A percentile compares a stretch with the other conserved stretches of the same genome.
Conservation (phyloP, 805 yeast species). For the Metschnikowia borealis region DNA sequence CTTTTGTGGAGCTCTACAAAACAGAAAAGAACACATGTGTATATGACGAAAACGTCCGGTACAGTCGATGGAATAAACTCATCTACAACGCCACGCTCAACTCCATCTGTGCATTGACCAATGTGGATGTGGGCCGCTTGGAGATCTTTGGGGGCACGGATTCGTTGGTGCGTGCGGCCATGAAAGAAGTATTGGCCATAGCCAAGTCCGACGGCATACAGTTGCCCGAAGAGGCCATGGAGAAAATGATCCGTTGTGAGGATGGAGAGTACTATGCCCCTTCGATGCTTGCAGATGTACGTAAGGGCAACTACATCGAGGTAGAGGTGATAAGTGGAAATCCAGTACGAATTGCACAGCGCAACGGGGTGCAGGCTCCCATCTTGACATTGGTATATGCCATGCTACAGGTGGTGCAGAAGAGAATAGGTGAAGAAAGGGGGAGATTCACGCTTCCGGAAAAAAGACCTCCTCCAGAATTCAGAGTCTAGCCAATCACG, state of each 20-base stretch:
- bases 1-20: slow-evolving; percentile 44
- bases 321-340: slow-evolving; percentile 39
- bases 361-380: slow-evolving; percentile 31
- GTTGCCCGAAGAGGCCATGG: slow-evolving; percentile 18
- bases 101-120: slow-evolving; percentile 56
- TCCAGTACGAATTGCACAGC: slow-evolving; percentile 36
- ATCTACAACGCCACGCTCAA: slow-evolving; percentile 68
- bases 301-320: slow-evolving; percentile 37
- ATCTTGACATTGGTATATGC: slow-evolving; percentile 21
- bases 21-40: slow-evolving; percentile 39
- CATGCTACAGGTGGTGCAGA: slow-evolving; percentile 21
- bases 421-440: slow-evolving; percentile 17
- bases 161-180: slow-evolving; percentile 17
- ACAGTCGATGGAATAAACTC: slow-evolving; percentile 61
- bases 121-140: slow-evolving; percentile 54
- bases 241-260: slow-evolving; percentile 21
- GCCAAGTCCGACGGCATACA: slow-evolving; percentile 25
- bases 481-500: too few relatives aligned
- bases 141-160: slow-evolving; percentile 21
- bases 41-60: slow-evolving; percentile 44
- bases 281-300: slow-evolving; percentile 38
- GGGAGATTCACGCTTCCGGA: slow-evolving; percentile 22
- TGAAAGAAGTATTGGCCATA: slow-evolving; percentile 21
- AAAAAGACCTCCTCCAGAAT: slow-evolving; percentile 12
- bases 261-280: slow-evolving; percentile 38